Percentiles rank a stretch among this genome's conserved stretches.
These are phyloP conservation scores for Lolium rigidum DNA, from an alignment of 176 grass and related monocot genomes.

Conservation along the genomic window DNA sequence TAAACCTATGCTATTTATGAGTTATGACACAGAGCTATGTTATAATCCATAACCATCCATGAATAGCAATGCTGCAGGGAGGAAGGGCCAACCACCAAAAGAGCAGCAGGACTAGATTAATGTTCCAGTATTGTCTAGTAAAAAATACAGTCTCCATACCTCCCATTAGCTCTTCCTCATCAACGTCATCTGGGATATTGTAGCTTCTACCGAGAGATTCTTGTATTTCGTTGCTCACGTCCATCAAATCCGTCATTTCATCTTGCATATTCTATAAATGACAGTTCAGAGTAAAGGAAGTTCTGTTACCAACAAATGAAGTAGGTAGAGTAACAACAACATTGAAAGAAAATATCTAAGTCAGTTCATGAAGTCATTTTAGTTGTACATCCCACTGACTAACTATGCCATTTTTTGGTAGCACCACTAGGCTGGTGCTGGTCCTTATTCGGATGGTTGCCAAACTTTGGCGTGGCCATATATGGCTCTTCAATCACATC, in stretches of 20 bases:
- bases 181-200: constrained; percentile 96
- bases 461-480: not conserved
- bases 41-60: constrained; percentile 7
- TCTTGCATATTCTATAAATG: constrained; percentile 91
- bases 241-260: constrained; percentile 97
- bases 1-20: not conserved
- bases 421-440: not conserved
- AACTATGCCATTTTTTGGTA: not conserved
- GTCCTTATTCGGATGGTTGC: not conserved
- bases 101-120: not conserved
- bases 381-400: not conserved
- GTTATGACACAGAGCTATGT: not conserved
- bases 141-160: constrained; percentile 58
- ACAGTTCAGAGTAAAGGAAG: constrained; percentile 5
- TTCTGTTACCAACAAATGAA: not conserved
- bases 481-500: not conserved
- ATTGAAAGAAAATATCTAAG: constrained; percentile 19
- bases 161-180: constrained; percentile 92
- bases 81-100: not conserved
- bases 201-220: constrained; percentile 90
- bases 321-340: not conserved
- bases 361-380: not conserved
- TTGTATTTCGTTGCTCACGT: constrained; percentile 93
- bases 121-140: not conserved
- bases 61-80: not conserved